phyloP scores from a whole-genome alignment of 805 yeast genomes.

The Nakazawaea peltata region DNA sequence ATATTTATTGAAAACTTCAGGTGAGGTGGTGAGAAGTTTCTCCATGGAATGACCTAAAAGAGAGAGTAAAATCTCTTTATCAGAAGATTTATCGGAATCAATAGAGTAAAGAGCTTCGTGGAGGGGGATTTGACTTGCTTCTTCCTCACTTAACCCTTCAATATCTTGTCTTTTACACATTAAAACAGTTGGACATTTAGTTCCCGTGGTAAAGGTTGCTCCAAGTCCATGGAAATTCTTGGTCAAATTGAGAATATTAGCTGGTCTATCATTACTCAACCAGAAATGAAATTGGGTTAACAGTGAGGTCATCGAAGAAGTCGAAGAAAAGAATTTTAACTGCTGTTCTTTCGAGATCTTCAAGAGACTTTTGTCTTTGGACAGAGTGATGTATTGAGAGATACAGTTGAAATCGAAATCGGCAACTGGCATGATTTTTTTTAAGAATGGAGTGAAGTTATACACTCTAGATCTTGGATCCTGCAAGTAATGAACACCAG shows the following conservation, averaged over 20 bases:
- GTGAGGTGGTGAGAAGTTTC: constrained; percentile 56
- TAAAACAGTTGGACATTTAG: constrained; percentile 45
- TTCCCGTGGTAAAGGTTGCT: constrained; percentile 33
- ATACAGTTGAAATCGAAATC: constrained; percentile 59
- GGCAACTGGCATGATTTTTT: constrained; percentile 49
- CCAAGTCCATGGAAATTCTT: constrained; percentile 30
- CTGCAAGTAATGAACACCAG: constrained; percentile 69
- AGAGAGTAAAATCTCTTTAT: constrained; percentile 60
- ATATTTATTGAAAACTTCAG: constrained; percentile 37
- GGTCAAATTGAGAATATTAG: constrained; percentile 36
- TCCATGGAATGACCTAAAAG: constrained; percentile 77
- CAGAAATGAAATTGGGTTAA: constrained; percentile 69
- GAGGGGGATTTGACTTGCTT: no score
- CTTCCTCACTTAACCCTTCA: no score
- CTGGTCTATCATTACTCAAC: constrained; percentile 52
- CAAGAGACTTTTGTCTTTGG: constrained; percentile 50
- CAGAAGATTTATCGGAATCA: constrained; percentile 62
- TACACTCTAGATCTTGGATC: constrained; percentile 72
- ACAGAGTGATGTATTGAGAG: constrained; percentile 54
- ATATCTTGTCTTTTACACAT: constrained; percentile 35
- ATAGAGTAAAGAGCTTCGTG: constrained; percentile 41
- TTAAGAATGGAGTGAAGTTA: constrained; percentile 58
- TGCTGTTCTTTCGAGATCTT: constrained; percentile 32
- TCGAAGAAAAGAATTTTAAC: constrained; percentile 59
- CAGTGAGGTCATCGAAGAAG: constrained; percentile 79